phyloP scores from a whole-genome alignment of 805 yeast species.

The Kuraishia hungarica region DNA sequence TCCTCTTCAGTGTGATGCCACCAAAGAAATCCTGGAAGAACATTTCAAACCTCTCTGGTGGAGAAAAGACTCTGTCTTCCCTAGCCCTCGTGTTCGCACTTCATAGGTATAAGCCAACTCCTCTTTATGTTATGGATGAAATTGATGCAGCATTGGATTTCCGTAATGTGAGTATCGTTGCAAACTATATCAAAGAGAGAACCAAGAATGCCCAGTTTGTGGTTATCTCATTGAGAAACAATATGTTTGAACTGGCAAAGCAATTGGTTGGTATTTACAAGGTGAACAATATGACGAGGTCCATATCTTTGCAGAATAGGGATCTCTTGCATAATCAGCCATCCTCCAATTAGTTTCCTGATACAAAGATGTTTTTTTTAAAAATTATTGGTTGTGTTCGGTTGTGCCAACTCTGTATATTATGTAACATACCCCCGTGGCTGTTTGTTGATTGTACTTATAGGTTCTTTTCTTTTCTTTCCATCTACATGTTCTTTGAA shows the following conservation, averaged over 20 bases:
- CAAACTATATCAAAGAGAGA: slow-evolving; percentile 90
- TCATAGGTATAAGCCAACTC: slow-evolving; percentile 94
- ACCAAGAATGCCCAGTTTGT: slow-evolving; percentile 95
- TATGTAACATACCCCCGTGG: neutral
- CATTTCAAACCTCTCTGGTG: slow-evolving; percentile 91
- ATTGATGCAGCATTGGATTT: slow-evolving; percentile 98
- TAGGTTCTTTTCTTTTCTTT: too few relatives aligned
- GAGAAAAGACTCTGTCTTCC: slow-evolving; percentile 93
- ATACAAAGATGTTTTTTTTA: neutral
- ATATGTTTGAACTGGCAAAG: slow-evolving; percentile 95
- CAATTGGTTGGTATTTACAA: slow-evolving; percentile 94
- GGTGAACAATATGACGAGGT: slow-evolving; percentile 81
- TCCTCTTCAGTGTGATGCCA: slow-evolving; percentile 96
- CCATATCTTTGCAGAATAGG: slow-evolving; percentile 67
- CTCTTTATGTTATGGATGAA: slow-evolving; percentile 97
- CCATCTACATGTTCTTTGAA: too few relatives aligned
- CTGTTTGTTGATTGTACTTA: neutral
- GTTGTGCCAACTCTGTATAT: neutral
- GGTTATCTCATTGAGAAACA: slow-evolving; percentile 90
- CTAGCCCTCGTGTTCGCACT: slow-evolving; percentile 93
- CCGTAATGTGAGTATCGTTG: slow-evolving; percentile 94
- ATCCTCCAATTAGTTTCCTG: neutral
- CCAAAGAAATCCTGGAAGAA: slow-evolving; percentile 98
- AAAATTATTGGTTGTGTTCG: neutral
- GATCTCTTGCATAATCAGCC: slow-evolving; percentile 21